Evolutionary conservation across 345 rosid species (phyloP), one percentile per base, ranked within the genome.

Genomic region (Populus simonii): DNA sequence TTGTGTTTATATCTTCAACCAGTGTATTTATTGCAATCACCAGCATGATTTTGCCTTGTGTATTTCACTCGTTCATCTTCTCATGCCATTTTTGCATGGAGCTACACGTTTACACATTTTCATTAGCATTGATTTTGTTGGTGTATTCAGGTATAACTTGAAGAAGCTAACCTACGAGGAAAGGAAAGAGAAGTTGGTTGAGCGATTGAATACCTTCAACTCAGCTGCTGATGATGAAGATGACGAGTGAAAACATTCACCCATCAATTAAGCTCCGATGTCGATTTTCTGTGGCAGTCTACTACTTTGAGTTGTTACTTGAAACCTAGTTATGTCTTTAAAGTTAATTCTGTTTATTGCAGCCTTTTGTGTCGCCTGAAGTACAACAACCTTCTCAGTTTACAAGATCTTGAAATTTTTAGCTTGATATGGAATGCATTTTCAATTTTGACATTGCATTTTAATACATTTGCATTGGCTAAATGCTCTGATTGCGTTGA

Each of bases 81-180:
- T 67, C 63, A 11, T 77, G 23, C 38, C 66, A 25, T 9, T 49
- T 70, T 63, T 53, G 20, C 17, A 23, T 27, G 5, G 47, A 23
- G 43, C 65, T 51, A 38, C 23, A 23, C 1, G 31, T 36, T 29
- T 9, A 16, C 27, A 17, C 15, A 27, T 27, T 6, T 12, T 36
- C 39, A 45, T 68, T 29, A 43, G 18, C 18, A 0, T 22, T 41
- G 15, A 39, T 9, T 39, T 27, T 22, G 5, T 73, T 27, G 71
- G 41, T 41, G 39, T 15, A 33, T 41, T 33, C 90, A 93, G 98
- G 86, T 89, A 83, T 84, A 94, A 93, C 81, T 86, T 91, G 89
- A 94, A 87, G 92, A 94, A 90, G 84, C 85, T 93, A 43, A 92
- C 98, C 0, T 95, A 93, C 5, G 97, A 95, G 41, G 93, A 93